Evolutionary conservation across 2,329 filamentous ascomycete genomes (phyloP), one percentile per base, ranked within the genome.

Genomic region (Diplodia intermedia): DNA sequence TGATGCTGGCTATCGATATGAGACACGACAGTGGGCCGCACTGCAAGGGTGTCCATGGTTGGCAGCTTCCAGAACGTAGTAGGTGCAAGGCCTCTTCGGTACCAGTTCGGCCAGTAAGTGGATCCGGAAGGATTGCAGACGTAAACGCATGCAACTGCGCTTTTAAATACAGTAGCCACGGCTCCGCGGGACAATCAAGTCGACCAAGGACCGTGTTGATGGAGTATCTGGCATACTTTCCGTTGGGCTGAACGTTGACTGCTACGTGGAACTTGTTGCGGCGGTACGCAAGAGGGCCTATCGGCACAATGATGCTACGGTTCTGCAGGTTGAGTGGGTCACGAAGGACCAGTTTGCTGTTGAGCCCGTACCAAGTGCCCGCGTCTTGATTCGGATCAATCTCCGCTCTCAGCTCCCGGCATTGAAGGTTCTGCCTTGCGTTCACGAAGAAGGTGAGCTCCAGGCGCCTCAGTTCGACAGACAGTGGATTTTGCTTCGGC

Each of bases 91-190:
- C 84, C 74, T 90, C 88, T 72, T 91, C 89, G 0, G 82, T 84
- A 0, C 89, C 89, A 0, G 87, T 90, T 0, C 83, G 80, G 0
- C 82, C 78, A 0, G 88, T 90, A 0, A 91, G 79, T 0, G 80
- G 76, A 72, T 91, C 89, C 0, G 86, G 83, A 0, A 90, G 43
- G 0, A 83, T 71, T 38, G 84, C 86, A 0, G 88, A 89, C 0
- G 89, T 91, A 4, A 83, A 76, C 0, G 88, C 89, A 72, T 91
- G 89, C 0, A 88, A 74, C 4, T 83, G 75, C 0, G 87, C 88
- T 71, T 88, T 90, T 1, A 79, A 79, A 67, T 88, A 89, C 0
- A 88, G 76, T 0, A 88, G 75, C 0, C 74, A 73, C 0, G 86
- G 86, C 55, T 90, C 88, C 0, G 85, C 78, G 0, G 88, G 80